phyloP scores from a whole-genome alignment of 805 yeast genomes.

The Candida maltosa region DNA sequence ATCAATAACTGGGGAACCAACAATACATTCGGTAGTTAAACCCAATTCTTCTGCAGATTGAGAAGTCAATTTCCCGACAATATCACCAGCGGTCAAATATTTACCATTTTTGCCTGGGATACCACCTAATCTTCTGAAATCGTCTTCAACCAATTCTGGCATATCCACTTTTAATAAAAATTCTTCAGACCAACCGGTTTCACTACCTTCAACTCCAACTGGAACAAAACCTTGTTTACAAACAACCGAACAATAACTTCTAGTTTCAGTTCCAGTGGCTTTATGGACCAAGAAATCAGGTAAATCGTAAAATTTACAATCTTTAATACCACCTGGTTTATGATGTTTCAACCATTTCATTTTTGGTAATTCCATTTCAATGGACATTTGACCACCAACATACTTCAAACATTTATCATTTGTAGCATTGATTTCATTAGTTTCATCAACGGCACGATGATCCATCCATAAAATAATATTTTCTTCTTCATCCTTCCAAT shows the following conservation, averaged over 20 bases:
- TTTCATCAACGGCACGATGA: conserved; percentile 86
- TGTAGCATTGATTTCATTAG: conserved; percentile 76
- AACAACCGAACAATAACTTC: conserved; percentile 86
- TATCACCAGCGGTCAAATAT: conserved; percentile 85
- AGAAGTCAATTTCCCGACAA: conserved; percentile 68
- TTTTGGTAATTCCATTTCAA: conserved; percentile 97
- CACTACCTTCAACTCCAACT: conserved; percentile 81
- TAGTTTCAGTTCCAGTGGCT: conserved; percentile 83
- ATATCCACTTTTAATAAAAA: conserved; percentile 68
- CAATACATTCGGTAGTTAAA: conserved; percentile 71
- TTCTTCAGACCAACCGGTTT: conserved; percentile 85
- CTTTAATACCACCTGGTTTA: conserved; percentile 56
- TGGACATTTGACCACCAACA: conserved; percentile 97
- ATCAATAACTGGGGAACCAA: conserved; percentile 95
- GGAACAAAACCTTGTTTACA: conserved; percentile 97
- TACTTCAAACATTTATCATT: conserved; percentile 77
- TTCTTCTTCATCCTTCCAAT: conserved; percentile 66
- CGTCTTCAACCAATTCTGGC: conserved; percentile 72
- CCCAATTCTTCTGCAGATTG: conserved; percentile 81
- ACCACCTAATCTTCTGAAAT: conserved; percentile 82
- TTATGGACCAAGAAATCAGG: conserved; percentile 89
- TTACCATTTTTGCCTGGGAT: conserved; percentile 67
- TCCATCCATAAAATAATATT: conserved; percentile 98
- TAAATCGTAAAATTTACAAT: conserved; percentile 85
- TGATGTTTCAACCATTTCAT: conserved; percentile 93